Evolutionary conservation across 108 stramenopile genomes (phyloP), one percentile per base, ranked within the genome.

Genomic region (Cafeteria roenbergensis): DNA sequence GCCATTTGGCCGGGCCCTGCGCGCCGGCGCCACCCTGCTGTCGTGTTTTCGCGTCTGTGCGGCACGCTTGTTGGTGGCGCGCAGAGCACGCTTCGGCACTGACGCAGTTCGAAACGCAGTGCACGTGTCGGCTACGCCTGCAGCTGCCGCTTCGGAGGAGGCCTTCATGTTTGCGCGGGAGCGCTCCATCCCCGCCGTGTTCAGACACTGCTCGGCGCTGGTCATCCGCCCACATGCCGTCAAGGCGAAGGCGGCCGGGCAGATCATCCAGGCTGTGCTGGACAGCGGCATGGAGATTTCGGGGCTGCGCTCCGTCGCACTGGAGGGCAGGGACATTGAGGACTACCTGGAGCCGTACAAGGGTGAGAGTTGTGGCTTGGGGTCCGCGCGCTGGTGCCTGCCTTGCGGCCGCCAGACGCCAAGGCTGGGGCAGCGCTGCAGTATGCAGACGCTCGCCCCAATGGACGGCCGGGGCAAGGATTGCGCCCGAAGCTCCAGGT

Each of bases 331-430:
- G 0, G 52, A 71, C 1, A 83, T 82, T 8, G 72, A 74, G 24
- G 83, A 88, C 54, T 88, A 87, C 59, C 63, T 82, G 31, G 86
- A 84, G 51, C 84, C 85, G 3, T 89, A 89, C 67, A 71, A 77
- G 55, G 75, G 79, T 4, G 63, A 42, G 37, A 63, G 38, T 0
- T n/a, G n/a, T n/a, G n/a, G n/a, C n/a, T n/a, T n/a, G n/a, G n/a
- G n/a, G n/a, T n/a, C n/a, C n/a, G n/a, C n/a, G n/a, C n/a, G n/a
- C n/a, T n/a, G n/a, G n/a, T n/a, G n/a, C n/a, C n/a, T n/a, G n/a
- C n/a, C n/a, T n/a, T n/a, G n/a, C n/a, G n/a, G n/a, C n/a, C n/a
- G n/a, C n/a, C n/a, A n/a, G n/a, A n/a, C n/a, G n/a, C n/a, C n/a
- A n/a, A n/a, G n/a, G n/a, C n/a, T n/a, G n/a, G n/a, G n/a, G n/a